Conservation (phyloP, 352 stramenopile species). For the Phytopythium ostracodes region DNA sequence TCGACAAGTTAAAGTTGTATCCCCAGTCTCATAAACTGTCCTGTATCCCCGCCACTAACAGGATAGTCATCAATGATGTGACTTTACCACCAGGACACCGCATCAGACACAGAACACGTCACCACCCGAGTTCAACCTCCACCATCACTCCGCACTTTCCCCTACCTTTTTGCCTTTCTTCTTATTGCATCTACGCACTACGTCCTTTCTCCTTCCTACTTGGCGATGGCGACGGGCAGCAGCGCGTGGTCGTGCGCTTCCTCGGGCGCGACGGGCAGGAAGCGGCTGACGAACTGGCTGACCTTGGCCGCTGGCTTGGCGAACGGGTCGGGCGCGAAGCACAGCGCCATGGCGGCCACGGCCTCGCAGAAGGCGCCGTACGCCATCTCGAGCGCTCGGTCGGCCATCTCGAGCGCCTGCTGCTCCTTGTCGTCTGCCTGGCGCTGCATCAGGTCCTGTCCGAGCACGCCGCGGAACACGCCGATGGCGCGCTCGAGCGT, state of each 20-base stretch:
- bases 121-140: too few relatives aligned
- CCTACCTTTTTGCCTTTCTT: background rate
- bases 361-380: slow-evolving; percentile 74
- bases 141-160: background rate
- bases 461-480: slow-evolving; percentile 54
- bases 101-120: too few relatives aligned
- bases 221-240: background rate
- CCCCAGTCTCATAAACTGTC: background rate
- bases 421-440: slow-evolving; percentile 20
- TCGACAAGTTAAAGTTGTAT: background rate
- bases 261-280: slow-evolving; percentile 57
- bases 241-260: slow-evolving; percentile 33
- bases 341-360: slow-evolving; percentile 46
- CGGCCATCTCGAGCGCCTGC: background rate
- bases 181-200: too few relatives aligned
- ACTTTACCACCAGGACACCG: background rate
- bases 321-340: slow-evolving; percentile 67
- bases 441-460: slow-evolving; percentile 22
- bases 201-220: background rate
- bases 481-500: slow-evolving; percentile 43
- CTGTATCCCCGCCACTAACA: too few relatives aligned
- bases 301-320: slow-evolving; percentile 45
- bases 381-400: slow-evolving; percentile 50
- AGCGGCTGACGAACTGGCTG: slow-evolving; percentile 68
- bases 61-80: background rate